A percentile compares a stretch with the other conserved stretches of the same genome.
Evolutionary conservation across 345 rosid species (phyloP).

Genomic region (Mallotus nudiflorus): DNA sequence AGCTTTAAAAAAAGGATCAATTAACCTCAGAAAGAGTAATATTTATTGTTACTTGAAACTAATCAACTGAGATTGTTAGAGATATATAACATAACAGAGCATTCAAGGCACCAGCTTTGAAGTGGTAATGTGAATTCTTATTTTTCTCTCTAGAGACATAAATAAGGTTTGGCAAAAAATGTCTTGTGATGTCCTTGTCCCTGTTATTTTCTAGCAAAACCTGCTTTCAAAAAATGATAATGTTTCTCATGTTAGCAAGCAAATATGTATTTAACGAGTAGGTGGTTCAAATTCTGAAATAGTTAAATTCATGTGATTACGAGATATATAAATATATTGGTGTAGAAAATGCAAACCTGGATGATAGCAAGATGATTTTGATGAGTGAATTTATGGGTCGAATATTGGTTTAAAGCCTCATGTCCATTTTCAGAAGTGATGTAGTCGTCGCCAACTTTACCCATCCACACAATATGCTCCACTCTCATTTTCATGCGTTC

Average conservation of each 20-base stretch:
- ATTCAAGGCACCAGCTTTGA: conserved; percentile 90
- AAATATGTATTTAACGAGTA: too few relatives aligned
- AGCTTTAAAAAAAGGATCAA: conserved; percentile 32
- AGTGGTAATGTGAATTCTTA: conserved; percentile 50
- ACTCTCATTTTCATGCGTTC: conserved; percentile 55
- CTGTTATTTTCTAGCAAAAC: conserved; percentile 45
- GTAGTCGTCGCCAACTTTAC: conserved; percentile 38
- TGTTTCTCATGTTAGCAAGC: too few relatives aligned
- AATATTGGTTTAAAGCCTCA: conserved; percentile 22
- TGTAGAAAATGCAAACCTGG: not conserved
- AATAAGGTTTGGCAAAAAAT: conserved; percentile 57
- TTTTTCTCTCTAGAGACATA: conserved; percentile 70
- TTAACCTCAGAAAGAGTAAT: too few relatives aligned
- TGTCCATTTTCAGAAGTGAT: conserved; percentile 24
- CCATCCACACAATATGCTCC: conserved; percentile 41
- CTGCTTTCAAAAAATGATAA: too few relatives aligned
- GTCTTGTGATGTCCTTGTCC: conserved; percentile 41
- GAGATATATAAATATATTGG: too few relatives aligned
- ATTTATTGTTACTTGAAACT: too few relatives aligned
- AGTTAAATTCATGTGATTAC: too few relatives aligned
- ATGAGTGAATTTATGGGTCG: not conserved
- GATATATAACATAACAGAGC: conserved; percentile 44
- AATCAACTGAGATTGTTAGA: too few relatives aligned
- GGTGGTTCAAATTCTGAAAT: too few relatives aligned
- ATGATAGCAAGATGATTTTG: not conserved